Conservation (phyloP, 495 filamentous ascomycete species). For the Penicillium lividum region DNA sequence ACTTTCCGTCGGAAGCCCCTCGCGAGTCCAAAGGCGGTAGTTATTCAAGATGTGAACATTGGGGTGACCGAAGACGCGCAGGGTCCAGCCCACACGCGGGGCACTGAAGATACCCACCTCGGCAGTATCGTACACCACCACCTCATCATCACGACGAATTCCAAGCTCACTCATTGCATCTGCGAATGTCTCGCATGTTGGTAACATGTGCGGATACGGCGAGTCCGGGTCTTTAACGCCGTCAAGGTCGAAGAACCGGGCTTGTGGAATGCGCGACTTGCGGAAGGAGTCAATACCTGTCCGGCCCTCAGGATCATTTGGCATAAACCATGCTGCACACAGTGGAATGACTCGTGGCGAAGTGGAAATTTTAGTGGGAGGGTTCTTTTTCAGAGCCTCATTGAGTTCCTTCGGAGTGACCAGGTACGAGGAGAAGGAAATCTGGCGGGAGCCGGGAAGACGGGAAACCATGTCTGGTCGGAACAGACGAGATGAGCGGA, state of each 20-base stretch:
- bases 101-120: conserved; percentile 93
- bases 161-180: conserved; percentile 85
- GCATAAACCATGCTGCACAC: conserved; percentile 94
- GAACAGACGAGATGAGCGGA: conserved; percentile 37
- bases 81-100: conserved; percentile 89
- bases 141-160: conserved; percentile 78
- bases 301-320: conserved; percentile 76
- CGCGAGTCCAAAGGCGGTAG: conserved; percentile 84
- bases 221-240: conserved; percentile 82
- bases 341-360: conserved; percentile 81
- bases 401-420: conserved; percentile 81
- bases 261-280: conserved; percentile 74
- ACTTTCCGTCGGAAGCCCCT: conserved; percentile 76
- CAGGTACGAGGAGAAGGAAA: conserved; percentile 73
- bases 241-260: conserved; percentile 97
- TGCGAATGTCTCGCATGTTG: conserved; percentile 74
- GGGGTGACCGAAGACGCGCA: conserved; percentile 87
- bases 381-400: conserved; percentile 74
- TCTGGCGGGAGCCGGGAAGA: conserved; percentile 34
- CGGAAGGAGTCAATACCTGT: conserved; percentile 76
- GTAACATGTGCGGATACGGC: conserved; percentile 96
- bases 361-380: conserved; percentile 70
- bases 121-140: conserved; percentile 89
- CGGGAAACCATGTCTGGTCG: conserved; percentile 38
- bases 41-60: conserved; percentile 91